Conservation (phyloP, 2,329 filamentous ascomycete species). For the Sordariomycetes sp. region DNA sequence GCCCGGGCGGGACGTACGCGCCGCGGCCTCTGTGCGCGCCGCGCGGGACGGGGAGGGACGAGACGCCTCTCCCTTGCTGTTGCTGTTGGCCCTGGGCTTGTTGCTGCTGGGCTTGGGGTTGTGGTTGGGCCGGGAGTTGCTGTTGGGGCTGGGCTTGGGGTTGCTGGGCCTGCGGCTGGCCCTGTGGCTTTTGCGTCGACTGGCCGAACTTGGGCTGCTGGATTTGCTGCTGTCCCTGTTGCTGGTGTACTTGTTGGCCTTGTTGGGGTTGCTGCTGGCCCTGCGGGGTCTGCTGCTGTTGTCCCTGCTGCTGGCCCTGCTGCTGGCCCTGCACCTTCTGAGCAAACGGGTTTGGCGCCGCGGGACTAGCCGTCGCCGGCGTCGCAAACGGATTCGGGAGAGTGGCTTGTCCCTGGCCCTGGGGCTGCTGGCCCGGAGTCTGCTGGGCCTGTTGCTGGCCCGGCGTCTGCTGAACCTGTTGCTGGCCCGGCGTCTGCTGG, state of each 20-base stretch:
- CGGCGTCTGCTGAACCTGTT: slow-evolving; percentile 8
- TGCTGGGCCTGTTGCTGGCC: not conserved
- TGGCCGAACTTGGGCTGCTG: not conserved
- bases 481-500: slow-evolving; percentile 8
- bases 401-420: slow-evolving; percentile 4
- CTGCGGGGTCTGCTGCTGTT: slow-evolving; percentile 8
- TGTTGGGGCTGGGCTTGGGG: not conserved
- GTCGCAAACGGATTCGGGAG: slow-evolving; percentile 9
- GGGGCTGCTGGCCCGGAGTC: slow-evolving; percentile 5
- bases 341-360: slow-evolving; percentile 19
- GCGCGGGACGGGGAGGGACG: slow-evolving; percentile 28
- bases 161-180: not conserved
- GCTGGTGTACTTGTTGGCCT: slow-evolving; percentile 11
- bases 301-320: slow-evolving; percentile 9
- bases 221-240: not conserved
- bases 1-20: slow-evolving; percentile 24
- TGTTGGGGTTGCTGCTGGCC: slow-evolving; percentile 8
- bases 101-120: slow-evolving; percentile 2
- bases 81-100: not conserved
- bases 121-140: not conserved
- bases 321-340: slow-evolving; percentile 1
- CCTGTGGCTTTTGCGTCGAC: not conserved
- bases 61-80: slow-evolving; percentile 5
- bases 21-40: slow-evolving; percentile 26
- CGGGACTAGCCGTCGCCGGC: slow-evolving; percentile 8